A percentile compares a stretch with the other conserved stretches of the same genome.
Conservation (phyloP, 2,329 filamentous ascomycete species). For the Lecanicillium sp. region DNA sequence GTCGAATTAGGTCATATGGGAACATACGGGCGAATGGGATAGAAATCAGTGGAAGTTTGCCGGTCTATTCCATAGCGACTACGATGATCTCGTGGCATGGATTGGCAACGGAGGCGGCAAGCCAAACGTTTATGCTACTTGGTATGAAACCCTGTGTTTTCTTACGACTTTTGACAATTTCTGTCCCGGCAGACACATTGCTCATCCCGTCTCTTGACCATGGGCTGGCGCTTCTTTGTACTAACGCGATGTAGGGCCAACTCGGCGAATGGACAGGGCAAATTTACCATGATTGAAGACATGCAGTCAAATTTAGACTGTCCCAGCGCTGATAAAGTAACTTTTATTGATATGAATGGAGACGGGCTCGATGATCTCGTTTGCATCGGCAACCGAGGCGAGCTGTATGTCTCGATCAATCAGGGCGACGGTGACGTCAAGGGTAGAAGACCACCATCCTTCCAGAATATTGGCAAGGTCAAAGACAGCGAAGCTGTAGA, state of each 20-base stretch:
- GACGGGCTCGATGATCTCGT: conserved; percentile 8
- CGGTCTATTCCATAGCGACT: conserved; percentile 9
- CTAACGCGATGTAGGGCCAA: no score
- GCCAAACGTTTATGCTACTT: conserved; percentile 4
- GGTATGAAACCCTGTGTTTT: no score
- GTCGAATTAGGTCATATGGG: no score
- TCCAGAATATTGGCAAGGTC: conserved; percentile 2
- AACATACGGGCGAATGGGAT: conserved; percentile 15
- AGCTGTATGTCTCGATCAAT: conserved; percentile 5
- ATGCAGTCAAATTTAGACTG: conserved; percentile 8
- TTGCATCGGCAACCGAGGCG: conserved; percentile 4
- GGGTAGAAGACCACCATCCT: conserved; percentile 3
- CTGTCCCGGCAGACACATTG: no score
- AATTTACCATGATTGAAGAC: conserved; percentile 13
- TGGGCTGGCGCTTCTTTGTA: no score
- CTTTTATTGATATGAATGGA: conserved; percentile 10
- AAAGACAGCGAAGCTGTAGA: background rate
- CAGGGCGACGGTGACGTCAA: conserved; percentile 8
- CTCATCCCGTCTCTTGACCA: no score
- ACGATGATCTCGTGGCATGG: conserved; percentile 17
- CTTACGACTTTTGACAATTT: no score
- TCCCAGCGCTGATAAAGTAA: conserved; percentile 3
- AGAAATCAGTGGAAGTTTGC: conserved; percentile 17
- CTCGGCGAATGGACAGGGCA: conserved; percentile 6
- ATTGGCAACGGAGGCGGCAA: conserved; percentile 5